Percentiles rank a stretch among this genome's conserved stretches.
phyloP scores from a whole-genome alignment of 2,329 filamentous ascomycete genomes.

The Claviceps monticola region DNA sequence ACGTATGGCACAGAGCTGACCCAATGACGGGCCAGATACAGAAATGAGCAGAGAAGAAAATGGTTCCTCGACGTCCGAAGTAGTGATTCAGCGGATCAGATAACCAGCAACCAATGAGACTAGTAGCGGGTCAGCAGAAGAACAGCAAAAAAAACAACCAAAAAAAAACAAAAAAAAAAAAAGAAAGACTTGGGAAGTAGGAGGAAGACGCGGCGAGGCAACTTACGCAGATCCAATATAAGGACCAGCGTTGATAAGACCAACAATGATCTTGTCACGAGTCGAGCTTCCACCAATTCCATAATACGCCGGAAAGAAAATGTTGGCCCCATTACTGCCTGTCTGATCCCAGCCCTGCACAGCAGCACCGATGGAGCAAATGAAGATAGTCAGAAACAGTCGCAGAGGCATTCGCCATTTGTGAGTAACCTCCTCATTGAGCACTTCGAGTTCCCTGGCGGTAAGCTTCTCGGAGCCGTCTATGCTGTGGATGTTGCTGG shows the following conservation, averaged over 20 bases:
- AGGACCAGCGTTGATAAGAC: constrained; percentile 17
- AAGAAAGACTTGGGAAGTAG: neutral
- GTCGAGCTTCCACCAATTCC: constrained; percentile 21
- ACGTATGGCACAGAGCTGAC: constrained; percentile 46
- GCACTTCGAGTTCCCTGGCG: constrained; percentile 39
- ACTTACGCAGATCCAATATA: constrained; percentile 39
- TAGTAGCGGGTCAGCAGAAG: constrained; percentile 4
- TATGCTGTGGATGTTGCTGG: constrained; percentile 40
- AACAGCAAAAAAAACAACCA: neutral
- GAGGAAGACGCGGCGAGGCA: too few relatives aligned
- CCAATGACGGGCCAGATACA: constrained; percentile 39
- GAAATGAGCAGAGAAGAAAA: constrained; percentile 44
- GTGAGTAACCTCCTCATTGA: constrained; percentile 45
- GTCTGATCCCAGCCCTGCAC: constrained; percentile 52
- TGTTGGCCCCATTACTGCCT: constrained; percentile 43
- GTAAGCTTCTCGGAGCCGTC: constrained; percentile 39
- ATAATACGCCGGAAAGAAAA: constrained; percentile 38
- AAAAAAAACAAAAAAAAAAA: too few relatives aligned
- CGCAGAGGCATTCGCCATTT: constrained; percentile 36
- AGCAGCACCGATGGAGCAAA: constrained; percentile 40
- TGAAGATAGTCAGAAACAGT: constrained; percentile 27
- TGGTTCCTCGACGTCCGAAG: constrained; percentile 51
- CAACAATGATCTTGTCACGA: constrained; percentile 25
- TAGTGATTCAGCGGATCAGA: constrained; percentile 44
- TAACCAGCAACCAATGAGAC: constrained; percentile 44